Conservation (phyloP, 495 filamentous ascomycete genomes). For the Tuber brumale region DNA sequence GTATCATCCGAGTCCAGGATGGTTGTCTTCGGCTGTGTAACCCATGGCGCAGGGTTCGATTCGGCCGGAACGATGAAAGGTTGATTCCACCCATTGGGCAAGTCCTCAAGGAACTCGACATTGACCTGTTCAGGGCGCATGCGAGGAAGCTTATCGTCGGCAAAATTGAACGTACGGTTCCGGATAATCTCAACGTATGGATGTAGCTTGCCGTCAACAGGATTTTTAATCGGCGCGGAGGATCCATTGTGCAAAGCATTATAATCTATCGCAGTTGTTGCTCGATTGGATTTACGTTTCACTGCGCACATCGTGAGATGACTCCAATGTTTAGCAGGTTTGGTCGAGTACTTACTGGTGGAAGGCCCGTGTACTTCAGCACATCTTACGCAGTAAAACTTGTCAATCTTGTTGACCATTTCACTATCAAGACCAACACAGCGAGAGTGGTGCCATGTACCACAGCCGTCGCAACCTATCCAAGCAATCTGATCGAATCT, state of each 20-base stretch:
- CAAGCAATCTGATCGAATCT: constrained; percentile 50
- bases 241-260: constrained; percentile 63
- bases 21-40: constrained; percentile 1
- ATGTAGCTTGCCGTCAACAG: constrained; percentile 62
- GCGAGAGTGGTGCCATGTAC: constrained; percentile 66
- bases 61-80: constrained; percentile 64
- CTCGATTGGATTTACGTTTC: constrained; percentile 44
- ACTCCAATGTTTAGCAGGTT: neutral
- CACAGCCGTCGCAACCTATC: constrained; percentile 72
- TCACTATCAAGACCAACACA: constrained; percentile 67
- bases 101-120: constrained; percentile 59
- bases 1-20: neutral
- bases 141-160: constrained; percentile 59
- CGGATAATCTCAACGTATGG: constrained; percentile 68
- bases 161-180: constrained; percentile 58
- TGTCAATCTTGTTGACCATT: constrained; percentile 64
- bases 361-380: constrained; percentile 57
- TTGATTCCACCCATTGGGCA: constrained; percentile 59
- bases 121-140: constrained; percentile 63
- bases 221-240: constrained; percentile 56
- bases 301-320: constrained; percentile 17
- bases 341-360: constrained; percentile 52
- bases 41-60: constrained; percentile 54
- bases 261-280: constrained; percentile 68
- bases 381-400: constrained; percentile 61